Evolutionary conservation across 306 rosid species (phyloP), one percentile per base, ranked within the genome.

Genomic region (Fagus sylvatica): DNA sequence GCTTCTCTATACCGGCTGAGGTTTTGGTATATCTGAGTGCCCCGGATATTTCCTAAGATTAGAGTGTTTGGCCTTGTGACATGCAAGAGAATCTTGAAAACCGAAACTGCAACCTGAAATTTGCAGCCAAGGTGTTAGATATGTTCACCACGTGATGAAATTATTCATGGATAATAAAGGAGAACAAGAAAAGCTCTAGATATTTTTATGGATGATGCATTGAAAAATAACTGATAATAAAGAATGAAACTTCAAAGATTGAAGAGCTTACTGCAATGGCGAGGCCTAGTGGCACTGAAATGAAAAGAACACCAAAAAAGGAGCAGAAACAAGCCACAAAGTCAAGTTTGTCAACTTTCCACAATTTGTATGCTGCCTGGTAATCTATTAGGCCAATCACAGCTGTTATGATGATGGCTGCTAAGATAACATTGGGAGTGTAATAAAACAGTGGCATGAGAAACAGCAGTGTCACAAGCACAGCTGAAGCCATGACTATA

Each of bases 311-410:
- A 17, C 99, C 99, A 0, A 96, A 85, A 75, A 96, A 96, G 76
- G 99, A 93, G 78, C 94, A 86, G 62, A 96, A 22, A 36, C 99
- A 96, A 32, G 99, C 93, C 82, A 93, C 8, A 82, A 88, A 96
- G 83, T 96, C 99, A 17, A 96, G 96, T 76, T 96, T 96, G 90
- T 96, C 99, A 53, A 93, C 98, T 76, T 96, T 93, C 97, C 97
- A 96, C 71, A 96, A 53, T 59, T 82, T 79, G 53, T 72, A 80
- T 7, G 94, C 94, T 37, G 94, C 91, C 83, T 85, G 91, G 53
- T 87, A 93, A 72, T 96, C 98, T 6, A 96, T 85, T 53, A 96
- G 79, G 0, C 99, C 99, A 1, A 93, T 85, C 76, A 96, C 99
- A 19, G 99, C 99, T 34, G 96, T 93, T 82, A 96, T 80, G 79